These are phyloP conservation scores for Gymnopilus dilepis DNA, from an alignment of 768 basidiomycete species.

Conservation along the genomic window DNA sequence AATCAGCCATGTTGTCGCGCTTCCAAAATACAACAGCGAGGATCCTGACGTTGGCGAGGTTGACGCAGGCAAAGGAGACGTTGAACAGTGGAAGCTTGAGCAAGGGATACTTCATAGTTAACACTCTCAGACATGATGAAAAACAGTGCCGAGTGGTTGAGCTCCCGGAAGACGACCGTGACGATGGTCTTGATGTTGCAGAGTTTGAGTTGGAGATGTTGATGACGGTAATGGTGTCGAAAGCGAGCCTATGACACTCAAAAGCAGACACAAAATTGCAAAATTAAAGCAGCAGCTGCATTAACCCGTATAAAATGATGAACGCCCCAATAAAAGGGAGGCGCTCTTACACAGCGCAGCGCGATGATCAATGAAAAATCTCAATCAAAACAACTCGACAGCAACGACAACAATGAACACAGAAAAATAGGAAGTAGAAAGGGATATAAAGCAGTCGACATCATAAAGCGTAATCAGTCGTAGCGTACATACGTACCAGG, in stretches of 20 bases:
- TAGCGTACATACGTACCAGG: slow-evolving; percentile 1
- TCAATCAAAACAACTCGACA: slow-evolving; percentile 5
- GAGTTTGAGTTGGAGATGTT: no score
- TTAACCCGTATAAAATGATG: slow-evolving; percentile 23
- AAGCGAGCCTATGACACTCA: not conserved
- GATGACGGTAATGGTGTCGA: not conserved
- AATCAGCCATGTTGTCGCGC: no score
- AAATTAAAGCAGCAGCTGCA: slow-evolving; percentile 22
- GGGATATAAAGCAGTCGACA: not conserved
- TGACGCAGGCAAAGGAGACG: no score
- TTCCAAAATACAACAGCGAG: no score
- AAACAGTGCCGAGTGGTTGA: no score
- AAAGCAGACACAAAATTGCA: not conserved
- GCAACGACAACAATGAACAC: slow-evolving; percentile 4
- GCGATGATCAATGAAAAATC: slow-evolving; percentile 4
- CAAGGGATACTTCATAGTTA: no score
- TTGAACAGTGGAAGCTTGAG: no score
- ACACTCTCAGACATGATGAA: no score
- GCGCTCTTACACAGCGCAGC: slow-evolving; percentile 20
- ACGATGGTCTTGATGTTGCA: no score
- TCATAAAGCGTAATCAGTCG: not conserved
- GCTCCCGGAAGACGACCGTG: no score
- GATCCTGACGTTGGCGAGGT: no score
- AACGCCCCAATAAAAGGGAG: slow-evolving; percentile 11
- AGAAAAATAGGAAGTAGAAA: not conserved